Percentiles rank a stretch among this genome's conserved stretches.
These are phyloP conservation scores for Chaetomium globosum DNA, from an alignment of 2,329 filamentous ascomycete species.

Conservation along the genomic window DNA sequence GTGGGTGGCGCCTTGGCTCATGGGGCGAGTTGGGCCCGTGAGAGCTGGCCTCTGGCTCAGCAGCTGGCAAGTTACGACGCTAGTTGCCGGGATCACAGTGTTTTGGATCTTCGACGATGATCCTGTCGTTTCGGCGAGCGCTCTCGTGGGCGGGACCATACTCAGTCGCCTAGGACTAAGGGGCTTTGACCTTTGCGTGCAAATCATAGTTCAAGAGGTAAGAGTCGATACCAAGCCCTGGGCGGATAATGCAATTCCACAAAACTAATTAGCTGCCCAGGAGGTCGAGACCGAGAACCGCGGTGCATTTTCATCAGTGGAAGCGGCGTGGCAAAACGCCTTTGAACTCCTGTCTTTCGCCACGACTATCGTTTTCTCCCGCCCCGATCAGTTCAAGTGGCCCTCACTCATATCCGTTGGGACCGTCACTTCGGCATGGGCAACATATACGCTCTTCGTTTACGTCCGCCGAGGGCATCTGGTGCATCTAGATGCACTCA, in stretches of 20 bases:
- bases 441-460: slow-evolving; percentile 26
- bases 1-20: slow-evolving; percentile 60
- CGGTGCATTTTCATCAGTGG: slow-evolving; percentile 66
- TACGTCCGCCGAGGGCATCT: slow-evolving; percentile 1
- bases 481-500: slow-evolving; percentile 43
- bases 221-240: background rate
- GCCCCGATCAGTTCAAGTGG: slow-evolving; percentile 65
- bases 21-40: slow-evolving; percentile 58
- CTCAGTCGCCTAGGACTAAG: slow-evolving; percentile 18
- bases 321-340: slow-evolving; percentile 67
- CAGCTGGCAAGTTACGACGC: slow-evolving; percentile 65
- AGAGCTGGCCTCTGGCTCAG: slow-evolving; percentile 72
- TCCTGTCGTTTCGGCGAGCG: background rate
- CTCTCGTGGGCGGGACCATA: background rate
- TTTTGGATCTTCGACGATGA: slow-evolving; percentile 6
- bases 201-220: slow-evolving; percentile 62
- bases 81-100: slow-evolving; percentile 41
- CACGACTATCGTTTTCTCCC: slow-evolving; percentile 65
- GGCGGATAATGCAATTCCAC: too few species aligned
- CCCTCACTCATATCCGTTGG: slow-evolving; percentile 61
- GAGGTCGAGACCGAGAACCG: slow-evolving; percentile 51
- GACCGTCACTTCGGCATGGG: slow-evolving; percentile 50
- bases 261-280: slow-evolving; percentile 40
- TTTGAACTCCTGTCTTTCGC: slow-evolving; percentile 71
- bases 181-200: slow-evolving; percentile 14